A percentile compares a stretch with the other conserved stretches of the same genome.
phyloP scores from a whole-genome alignment of 2,329 filamentous ascomycete genomes.

The Calonectria multiphialidica region DNA sequence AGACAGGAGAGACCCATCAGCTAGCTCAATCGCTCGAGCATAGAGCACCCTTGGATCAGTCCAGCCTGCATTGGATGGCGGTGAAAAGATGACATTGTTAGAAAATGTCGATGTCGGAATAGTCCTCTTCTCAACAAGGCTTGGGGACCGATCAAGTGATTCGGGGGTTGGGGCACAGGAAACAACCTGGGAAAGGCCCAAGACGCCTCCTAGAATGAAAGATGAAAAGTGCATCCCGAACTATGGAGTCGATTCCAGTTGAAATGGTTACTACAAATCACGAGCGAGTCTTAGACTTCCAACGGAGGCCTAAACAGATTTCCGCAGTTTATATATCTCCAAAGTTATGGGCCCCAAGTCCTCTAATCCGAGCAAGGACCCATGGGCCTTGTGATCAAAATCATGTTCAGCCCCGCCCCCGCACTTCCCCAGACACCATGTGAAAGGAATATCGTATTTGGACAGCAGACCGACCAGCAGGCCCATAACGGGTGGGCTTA shows the following conservation, averaged over 20 bases:
- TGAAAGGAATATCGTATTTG: not conserved
- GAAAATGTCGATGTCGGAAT: constrained; percentile 26
- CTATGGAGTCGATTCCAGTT: not conserved
- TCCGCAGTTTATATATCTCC: not conserved
- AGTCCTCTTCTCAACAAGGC: constrained; percentile 11
- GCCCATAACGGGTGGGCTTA: not conserved
- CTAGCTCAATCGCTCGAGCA: constrained; percentile 57
- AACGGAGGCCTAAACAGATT: not conserved
- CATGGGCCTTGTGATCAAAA: not conserved
- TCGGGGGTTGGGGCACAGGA: constrained; percentile 4
- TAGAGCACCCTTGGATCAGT: constrained; percentile 59
- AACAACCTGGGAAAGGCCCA: constrained; percentile 10
- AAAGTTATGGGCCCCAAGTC: not conserved
- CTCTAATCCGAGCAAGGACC: not conserved
- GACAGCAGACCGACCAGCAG: not conserved
- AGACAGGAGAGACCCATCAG: constrained; percentile 60
- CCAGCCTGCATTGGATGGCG: constrained; percentile 53
- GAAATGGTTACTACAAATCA: not conserved
- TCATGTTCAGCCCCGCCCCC: not conserved
- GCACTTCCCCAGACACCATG: not conserved
- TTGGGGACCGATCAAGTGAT: not conserved
- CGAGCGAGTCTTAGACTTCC: not conserved
- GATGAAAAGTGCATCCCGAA: constrained; percentile 1
- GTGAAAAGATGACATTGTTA: constrained; percentile 54
- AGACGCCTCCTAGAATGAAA: not conserved